Base-by-base conservation (phyloP, 1,284 basidiomycete species). In the Rhizoctonia solani region DNA sequence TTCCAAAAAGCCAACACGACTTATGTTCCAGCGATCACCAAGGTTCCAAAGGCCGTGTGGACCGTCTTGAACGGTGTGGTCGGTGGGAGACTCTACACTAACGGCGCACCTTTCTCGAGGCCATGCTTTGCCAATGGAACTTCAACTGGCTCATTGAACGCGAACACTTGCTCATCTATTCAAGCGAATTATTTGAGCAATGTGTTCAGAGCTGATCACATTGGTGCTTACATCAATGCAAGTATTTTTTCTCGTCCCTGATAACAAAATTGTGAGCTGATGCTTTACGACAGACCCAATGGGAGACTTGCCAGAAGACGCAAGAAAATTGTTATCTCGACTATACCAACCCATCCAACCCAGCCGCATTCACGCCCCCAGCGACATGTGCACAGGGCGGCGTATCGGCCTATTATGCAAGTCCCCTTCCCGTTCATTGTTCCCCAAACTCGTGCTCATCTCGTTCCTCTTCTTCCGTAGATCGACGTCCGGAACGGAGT, bases 401-500 rank as follows among this genome's bases (percentile, higher is more conserved):
- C n/a, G 61, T 65, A 11, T 54, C 61, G n/a, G 13, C 49, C n/a
- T 65, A 65, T 50, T 65, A 65, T 21, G 49, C 46, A 23, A 41
- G 50, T 16, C 27, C 14, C 11, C 23, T 44, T 11, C 39, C 37
- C 27, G 34, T 19, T 30, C 39, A 34, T 3, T 16, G 23, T n/a
- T n/a, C n/a, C n/a, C n/a, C n/a, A n/a, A n/a, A n/a, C n/a, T n/a
- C n/a, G n/a, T n/a, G n/a, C n/a, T n/a, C 25, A 14, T n/a, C 46
- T 37, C 37, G 34, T 11, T 50, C 2, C 50, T 53, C 13, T 53
- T 5, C 11, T 9, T 25, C 34, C 32, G 16, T 55, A 84, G 83
- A 79, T 84, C 68, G 79, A 83, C 70, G 80, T 83, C 2, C 72
- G 72, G 1, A 69, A 67, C 3, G 69, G 76, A 8, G 67, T 75